Evolutionary conservation across 305 asterid species (phyloP).

Genomic region (Fraxinus albicans): DNA sequence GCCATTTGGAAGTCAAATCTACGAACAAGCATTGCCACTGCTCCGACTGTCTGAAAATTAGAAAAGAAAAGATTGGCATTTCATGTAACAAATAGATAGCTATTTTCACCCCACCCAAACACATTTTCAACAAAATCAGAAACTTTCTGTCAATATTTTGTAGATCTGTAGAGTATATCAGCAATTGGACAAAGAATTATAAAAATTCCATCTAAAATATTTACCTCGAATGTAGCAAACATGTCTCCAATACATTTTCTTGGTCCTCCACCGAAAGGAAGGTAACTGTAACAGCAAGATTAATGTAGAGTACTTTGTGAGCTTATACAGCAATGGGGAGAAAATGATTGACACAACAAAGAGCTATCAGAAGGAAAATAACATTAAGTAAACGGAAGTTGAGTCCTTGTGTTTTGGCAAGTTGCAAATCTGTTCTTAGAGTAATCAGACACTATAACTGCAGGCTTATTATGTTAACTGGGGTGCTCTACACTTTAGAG

Average conservation of each 20-base stretch:
- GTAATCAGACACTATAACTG: not conserved
- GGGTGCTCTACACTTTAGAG: not conserved
- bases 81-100: not conserved
- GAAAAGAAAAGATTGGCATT: slow-evolving; percentile 11
- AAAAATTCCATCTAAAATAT: slow-evolving; percentile 1
- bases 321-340: not conserved
- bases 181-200: not conserved
- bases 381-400: not conserved
- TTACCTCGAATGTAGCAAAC: slow-evolving; percentile 97
- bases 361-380: not conserved
- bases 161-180: slow-evolving; percentile 5
- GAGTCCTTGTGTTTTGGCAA: not conserved
- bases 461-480: not conserved
- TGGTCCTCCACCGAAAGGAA: slow-evolving; percentile 99
- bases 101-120: not conserved
- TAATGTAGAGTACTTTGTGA: slow-evolving; percentile 9
- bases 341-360: not conserved
- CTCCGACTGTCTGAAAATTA: slow-evolving; percentile 62
- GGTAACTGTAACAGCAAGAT: slow-evolving; percentile 58
- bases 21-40: slow-evolving; percentile 91
- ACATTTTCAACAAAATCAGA: not conserved
- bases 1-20: slow-evolving; percentile 88
- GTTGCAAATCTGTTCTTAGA: not conserved
- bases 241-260: slow-evolving; percentile 97
- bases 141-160: slow-evolving; percentile 4